phyloP scores from a whole-genome alignment of 2,329 filamentous ascomycete species.

The Fonsecaea multimorphosa region DNA sequence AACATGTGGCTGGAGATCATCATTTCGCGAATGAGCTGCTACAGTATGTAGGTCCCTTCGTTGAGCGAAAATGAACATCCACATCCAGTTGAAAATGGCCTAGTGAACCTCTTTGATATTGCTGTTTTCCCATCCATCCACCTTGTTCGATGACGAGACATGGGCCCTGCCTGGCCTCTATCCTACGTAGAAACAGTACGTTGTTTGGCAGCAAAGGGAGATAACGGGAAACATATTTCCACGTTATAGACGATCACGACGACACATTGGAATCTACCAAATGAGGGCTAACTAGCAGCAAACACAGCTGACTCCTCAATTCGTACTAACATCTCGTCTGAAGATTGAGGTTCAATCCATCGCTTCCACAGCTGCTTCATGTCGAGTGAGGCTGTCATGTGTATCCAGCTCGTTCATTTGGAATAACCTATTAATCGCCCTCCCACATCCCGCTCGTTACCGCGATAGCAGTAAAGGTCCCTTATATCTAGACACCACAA shows the following conservation, averaged over 20 bases:
- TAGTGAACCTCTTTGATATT: too few species aligned
- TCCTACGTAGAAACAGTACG: too few species aligned
- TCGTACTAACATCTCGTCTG: neutral
- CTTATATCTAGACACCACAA: conserved; percentile 10
- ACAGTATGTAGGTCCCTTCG: too few species aligned
- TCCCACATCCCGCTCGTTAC: neutral
- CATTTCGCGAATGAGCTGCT: too few species aligned
- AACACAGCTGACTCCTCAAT: neutral
- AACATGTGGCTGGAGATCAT: too few species aligned
- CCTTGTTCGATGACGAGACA: too few species aligned
- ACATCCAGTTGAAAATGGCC: too few species aligned
- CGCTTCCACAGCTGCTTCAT: neutral
- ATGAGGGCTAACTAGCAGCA: neutral
- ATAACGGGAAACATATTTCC: neutral
- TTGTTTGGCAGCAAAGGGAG: neutral
- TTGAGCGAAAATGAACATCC: too few species aligned
- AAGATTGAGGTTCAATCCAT: neutral
- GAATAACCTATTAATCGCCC: neutral
- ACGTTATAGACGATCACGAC: too few species aligned
- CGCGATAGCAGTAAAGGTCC: neutral
- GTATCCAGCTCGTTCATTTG: neutral
- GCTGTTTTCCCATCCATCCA: too few species aligned
- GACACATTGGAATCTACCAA: neutral
- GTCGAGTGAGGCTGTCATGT: neutral
- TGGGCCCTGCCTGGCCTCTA: too few species aligned